phyloP scores from a whole-genome alignment of 2,329 filamentous ascomycete genomes.

The Hypoxylon sp. region DNA sequence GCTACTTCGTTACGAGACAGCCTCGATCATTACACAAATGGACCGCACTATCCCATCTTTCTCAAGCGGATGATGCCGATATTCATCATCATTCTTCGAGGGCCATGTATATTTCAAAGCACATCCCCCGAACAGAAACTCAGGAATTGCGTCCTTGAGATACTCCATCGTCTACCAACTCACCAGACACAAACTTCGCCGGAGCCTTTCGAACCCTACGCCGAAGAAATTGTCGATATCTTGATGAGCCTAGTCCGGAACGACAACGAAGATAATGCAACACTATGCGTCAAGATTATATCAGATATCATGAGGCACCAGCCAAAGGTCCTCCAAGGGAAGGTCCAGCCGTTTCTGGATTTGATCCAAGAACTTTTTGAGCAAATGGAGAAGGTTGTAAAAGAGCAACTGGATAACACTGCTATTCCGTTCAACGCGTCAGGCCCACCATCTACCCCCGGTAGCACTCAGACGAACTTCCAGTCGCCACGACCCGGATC shows the following conservation, averaged over 20 bases:
- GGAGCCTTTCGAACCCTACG: constrained; percentile 89
- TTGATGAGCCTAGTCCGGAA: constrained; percentile 89
- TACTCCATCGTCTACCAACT: constrained; percentile 86
- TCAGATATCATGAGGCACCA: constrained; percentile 98
- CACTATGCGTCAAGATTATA: constrained; percentile 97
- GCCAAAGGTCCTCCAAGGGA: constrained; percentile 80
- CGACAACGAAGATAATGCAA: constrained; percentile 98
- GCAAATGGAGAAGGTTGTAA: constrained; percentile 94
- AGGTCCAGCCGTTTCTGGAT: constrained; percentile 90
- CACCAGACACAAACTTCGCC: constrained; percentile 76
- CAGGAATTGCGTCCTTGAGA: constrained; percentile 93
- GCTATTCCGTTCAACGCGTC: constrained; percentile 67
- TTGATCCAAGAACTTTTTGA: constrained; percentile 97
- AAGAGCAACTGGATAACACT: constrained; percentile 91
- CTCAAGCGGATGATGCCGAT: constrained; percentile 90
- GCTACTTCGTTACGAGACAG: constrained; percentile 90
- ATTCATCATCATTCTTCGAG: constrained; percentile 87
- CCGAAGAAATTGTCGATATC: constrained; percentile 88
- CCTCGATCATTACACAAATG: constrained; percentile 88
- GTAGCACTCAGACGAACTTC: constrained; percentile 77
- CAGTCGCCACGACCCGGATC: constrained; percentile 93
- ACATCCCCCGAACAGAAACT: constrained; percentile 94
- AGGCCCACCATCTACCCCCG: constrained; percentile 76
- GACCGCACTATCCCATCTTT: constrained; percentile 83
- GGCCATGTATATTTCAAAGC: constrained; percentile 91